These are phyloP conservation scores for Xylaria sp. DNA, from an alignment of 2,329 filamentous ascomycete species.

Conservation along the genomic window DNA sequence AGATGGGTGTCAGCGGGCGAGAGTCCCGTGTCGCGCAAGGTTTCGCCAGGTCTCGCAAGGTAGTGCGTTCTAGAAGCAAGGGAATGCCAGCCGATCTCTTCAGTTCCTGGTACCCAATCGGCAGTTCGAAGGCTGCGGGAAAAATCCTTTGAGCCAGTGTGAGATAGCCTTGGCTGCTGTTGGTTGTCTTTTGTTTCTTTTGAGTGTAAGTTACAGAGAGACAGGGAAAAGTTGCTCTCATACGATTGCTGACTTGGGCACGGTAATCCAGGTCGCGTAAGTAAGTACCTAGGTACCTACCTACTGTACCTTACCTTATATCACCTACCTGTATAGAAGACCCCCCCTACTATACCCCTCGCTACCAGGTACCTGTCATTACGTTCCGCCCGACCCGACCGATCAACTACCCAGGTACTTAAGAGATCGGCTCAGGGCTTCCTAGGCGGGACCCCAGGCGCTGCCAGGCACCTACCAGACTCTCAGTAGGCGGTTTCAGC, in stretches of 20 bases:
- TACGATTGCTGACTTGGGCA: not conserved
- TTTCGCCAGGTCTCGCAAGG: constrained; percentile 9
- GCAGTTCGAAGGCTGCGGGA: not conserved
- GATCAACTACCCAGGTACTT: no score
- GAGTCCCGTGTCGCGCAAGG: constrained; percentile 8
- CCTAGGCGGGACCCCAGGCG: no score
- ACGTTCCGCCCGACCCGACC: constrained; percentile 2
- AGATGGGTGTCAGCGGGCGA: not conserved
- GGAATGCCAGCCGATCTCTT: not conserved
- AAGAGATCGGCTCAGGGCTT: not conserved
- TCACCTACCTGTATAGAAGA: not conserved
- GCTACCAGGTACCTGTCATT: not conserved
- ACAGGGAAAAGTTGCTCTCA: not conserved
- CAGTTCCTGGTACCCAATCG: not conserved
- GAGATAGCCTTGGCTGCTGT: no score
- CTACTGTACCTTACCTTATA: no score
- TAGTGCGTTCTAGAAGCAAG: not conserved
- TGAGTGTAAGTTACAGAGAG: not conserved
- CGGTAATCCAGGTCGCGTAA: not conserved
- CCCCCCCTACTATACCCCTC: not conserved
- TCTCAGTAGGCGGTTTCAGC: not conserved
- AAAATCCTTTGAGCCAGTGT: no score
- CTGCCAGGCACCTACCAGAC: no score
- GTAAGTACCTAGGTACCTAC: not conserved
- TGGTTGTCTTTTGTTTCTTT: no score